Evolutionary conservation across 371 early-diverging fungal genomes (phyloP).

Genomic region (Mucor ambiguus): DNA sequence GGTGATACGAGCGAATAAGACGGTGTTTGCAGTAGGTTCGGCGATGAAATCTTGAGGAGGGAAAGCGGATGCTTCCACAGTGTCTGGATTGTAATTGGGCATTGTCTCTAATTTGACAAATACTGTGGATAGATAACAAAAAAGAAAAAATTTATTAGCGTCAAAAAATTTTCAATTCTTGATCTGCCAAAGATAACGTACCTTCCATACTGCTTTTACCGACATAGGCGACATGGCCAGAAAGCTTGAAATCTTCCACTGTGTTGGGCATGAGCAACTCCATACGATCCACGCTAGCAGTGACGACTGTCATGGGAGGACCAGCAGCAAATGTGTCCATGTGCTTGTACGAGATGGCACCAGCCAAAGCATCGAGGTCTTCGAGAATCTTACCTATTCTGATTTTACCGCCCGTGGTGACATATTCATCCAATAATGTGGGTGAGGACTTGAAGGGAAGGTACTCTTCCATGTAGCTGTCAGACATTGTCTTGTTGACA

Average conservation of each 20-base stretch:
- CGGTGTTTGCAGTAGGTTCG: slow-evolving; percentile 47
- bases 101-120: slow-evolving; percentile 70
- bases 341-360: slow-evolving; percentile 78
- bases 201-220: slow-evolving; percentile 87
- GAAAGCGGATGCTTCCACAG: neutral
- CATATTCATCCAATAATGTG: slow-evolving; percentile 78
- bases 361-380: slow-evolving; percentile 85
- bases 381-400: slow-evolving; percentile 68
- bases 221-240: slow-evolving; percentile 79
- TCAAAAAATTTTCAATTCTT: neutral
- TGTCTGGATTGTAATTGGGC: slow-evolving; percentile 22
- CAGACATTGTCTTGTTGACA: slow-evolving; percentile 32
- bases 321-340: slow-evolving; percentile 55
- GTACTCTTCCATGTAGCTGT: slow-evolving; percentile 79
- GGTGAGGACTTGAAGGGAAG: slow-evolving; percentile 81
- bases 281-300: slow-evolving; percentile 88
- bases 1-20: slow-evolving; percentile 82
- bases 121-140: slow-evolving; percentile 33
- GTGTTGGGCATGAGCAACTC: slow-evolving; percentile 68
- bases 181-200: slow-evolving; percentile 7
- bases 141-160: neutral
- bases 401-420: slow-evolving; percentile 68
- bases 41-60: slow-evolving; percentile 21
- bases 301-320: slow-evolving; percentile 75
- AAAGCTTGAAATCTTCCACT: slow-evolving; percentile 71